phyloP scores from a whole-genome alignment of 2,329 filamentous ascomycete genomes.

The Aspergillus intermedius region DNA sequence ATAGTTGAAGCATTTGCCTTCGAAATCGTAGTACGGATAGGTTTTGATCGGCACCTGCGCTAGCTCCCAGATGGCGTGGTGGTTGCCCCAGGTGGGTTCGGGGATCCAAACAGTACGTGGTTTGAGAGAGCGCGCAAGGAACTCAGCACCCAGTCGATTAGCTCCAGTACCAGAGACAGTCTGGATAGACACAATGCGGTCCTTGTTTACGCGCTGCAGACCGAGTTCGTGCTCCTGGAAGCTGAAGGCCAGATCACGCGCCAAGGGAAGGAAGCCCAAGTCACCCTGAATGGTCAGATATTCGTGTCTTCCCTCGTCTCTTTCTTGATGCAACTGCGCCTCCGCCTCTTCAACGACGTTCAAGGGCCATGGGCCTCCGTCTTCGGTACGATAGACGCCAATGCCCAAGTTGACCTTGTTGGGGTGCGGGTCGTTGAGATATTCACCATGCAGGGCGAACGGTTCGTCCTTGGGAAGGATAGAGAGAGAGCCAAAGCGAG shows the following conservation, averaged over 20 bases:
- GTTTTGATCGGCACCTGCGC: slow-evolving; percentile 50
- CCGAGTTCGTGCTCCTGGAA: slow-evolving; percentile 10
- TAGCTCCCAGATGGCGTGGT: slow-evolving; percentile 91
- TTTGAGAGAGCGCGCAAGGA: slow-evolving; percentile 60
- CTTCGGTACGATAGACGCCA: slow-evolving; percentile 85
- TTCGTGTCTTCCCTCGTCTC: slow-evolving; percentile 40
- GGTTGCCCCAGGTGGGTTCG: slow-evolving; percentile 93
- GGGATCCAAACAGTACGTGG: slow-evolving; percentile 73
- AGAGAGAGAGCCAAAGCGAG: slow-evolving; percentile 13
- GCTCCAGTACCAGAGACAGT: slow-evolving; percentile 49
- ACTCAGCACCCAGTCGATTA: slow-evolving; percentile 78
- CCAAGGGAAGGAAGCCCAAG: slow-evolving; percentile 45
- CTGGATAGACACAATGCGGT: slow-evolving; percentile 45
- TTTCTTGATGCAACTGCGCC: slow-evolving; percentile 48
- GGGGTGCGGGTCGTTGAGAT: slow-evolving; percentile 60
- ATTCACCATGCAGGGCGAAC: slow-evolving; percentile 37
- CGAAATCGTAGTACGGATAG: slow-evolving; percentile 84
- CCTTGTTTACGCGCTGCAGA: background rate
- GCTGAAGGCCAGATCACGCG: slow-evolving; percentile 1
- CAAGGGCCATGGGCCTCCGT: slow-evolving; percentile 86
- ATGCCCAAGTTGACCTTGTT: slow-evolving; percentile 90
- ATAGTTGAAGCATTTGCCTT: slow-evolving; percentile 80
- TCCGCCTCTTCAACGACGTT: slow-evolving; percentile 26
- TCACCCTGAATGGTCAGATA: slow-evolving; percentile 74
- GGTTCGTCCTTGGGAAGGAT: slow-evolving; percentile 17